Evolutionary conservation across 2,329 filamentous ascomycete genomes (phyloP).

Genomic region (Ceratocystis alfenasii): DNA sequence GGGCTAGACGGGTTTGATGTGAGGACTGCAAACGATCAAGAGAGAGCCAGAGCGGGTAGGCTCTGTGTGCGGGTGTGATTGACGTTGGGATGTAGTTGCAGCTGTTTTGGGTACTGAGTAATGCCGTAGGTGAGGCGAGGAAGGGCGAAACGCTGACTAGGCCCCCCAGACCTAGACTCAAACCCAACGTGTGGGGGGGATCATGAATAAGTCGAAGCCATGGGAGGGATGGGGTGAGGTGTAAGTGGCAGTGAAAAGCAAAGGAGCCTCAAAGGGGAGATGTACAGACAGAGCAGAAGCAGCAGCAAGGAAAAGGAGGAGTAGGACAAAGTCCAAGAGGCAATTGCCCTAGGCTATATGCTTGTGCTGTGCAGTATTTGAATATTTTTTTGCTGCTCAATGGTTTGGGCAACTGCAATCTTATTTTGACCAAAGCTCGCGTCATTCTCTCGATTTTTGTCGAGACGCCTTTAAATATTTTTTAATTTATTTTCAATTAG

Average conservation of each 20-base stretch:
- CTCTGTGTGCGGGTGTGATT: too few relatives aligned
- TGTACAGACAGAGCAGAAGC: too few relatives aligned
- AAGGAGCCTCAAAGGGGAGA: too few relatives aligned
- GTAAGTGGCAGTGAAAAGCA: too few relatives aligned
- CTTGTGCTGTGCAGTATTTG: not conserved
- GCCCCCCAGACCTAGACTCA: too few relatives aligned
- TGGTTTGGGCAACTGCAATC: constrained; percentile 2
- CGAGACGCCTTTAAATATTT: not conserved
- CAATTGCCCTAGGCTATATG: not conserved
- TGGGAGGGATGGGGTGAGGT: too few relatives aligned
- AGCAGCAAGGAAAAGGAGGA: not conserved
- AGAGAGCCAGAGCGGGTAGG: not conserved
- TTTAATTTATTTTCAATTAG: not conserved
- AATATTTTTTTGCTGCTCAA: not conserved
- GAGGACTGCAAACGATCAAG: not conserved
- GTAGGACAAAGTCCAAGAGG: not conserved
- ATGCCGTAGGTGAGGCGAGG: too few relatives aligned
- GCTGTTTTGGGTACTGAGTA: too few relatives aligned
- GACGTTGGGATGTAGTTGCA: too few relatives aligned
- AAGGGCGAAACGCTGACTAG: too few relatives aligned
- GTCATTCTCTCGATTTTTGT: not conserved
- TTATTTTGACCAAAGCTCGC: constrained; percentile 12
- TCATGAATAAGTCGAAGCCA: too few relatives aligned
- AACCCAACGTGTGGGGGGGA: too few relatives aligned
- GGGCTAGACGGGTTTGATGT: not conserved